Evolutionary conservation across 495 filamentous ascomycete species (phyloP).

Genomic region (Podospora fimiseda): DNA sequence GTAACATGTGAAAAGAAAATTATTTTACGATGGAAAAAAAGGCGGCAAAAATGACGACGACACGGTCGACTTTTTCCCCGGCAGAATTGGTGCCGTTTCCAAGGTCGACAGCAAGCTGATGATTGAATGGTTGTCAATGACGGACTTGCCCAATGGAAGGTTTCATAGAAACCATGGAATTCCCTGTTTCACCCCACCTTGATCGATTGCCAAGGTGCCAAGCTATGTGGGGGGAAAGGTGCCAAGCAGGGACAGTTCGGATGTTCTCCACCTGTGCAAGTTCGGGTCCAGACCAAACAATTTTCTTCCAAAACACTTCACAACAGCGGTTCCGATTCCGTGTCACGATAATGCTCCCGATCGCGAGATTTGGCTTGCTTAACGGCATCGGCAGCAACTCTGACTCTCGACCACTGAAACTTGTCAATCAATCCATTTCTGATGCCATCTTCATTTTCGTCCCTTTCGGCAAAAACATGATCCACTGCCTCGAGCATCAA

Average conservation of each 20-base stretch:
- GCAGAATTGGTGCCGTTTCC: not conserved
- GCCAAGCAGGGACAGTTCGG: too few species aligned
- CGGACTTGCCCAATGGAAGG: not conserved
- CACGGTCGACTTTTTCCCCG: not conserved
- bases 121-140: not conserved
- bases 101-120: not conserved
- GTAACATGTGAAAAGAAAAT: too few species aligned
- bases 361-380: not conserved
- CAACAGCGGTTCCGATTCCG: constrained; percentile 6
- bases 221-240: not conserved
- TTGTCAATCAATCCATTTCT: constrained; percentile 6
- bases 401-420: constrained; percentile 21
- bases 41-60: constrained; percentile 3
- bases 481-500: constrained; percentile 45
- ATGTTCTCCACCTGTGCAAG: too few species aligned
- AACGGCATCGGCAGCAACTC: constrained; percentile 18
- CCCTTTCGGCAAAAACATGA: constrained; percentile 40
- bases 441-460: not conserved
- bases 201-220: not conserved
- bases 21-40: too few species aligned
- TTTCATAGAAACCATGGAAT: not conserved
- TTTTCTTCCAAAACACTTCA: constrained; percentile 1
- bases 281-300: too few species aligned
- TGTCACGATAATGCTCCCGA: not conserved
- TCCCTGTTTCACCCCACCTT: not conserved